These are phyloP conservation scores for Rhizopogon roseolus DNA, from an alignment of 768 basidiomycete species.

Conservation along the genomic window DNA sequence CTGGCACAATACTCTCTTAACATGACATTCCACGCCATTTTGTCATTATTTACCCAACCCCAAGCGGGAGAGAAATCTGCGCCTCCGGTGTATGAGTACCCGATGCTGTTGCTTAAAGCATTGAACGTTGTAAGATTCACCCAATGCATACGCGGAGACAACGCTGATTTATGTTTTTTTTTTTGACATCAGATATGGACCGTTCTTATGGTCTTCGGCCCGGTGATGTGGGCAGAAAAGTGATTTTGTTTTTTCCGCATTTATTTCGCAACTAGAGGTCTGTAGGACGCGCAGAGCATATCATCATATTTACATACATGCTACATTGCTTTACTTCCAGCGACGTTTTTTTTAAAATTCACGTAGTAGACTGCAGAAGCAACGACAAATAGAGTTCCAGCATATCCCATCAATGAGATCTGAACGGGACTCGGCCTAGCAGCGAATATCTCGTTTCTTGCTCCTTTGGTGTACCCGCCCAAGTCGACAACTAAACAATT, in stretches of 20 bases:
- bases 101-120: not conserved
- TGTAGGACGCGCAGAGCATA: too few relatives aligned
- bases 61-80: not conserved
- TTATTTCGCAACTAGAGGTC: too few relatives aligned
- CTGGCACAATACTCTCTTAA: not conserved
- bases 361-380: too few relatives aligned
- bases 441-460: conserved; percentile 48
- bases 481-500: conserved; percentile 35
- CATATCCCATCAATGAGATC: conserved; percentile 46
- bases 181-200: not conserved
- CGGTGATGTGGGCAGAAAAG: not conserved
- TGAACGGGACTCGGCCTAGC: conserved; percentile 45
- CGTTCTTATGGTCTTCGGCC: not conserved
- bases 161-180: too few relatives aligned
- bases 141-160: too few relatives aligned
- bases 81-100: not conserved
- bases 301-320: too few relatives aligned
- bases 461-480: conserved; percentile 49
- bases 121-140: not conserved
- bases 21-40: not conserved
- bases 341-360: too few relatives aligned
- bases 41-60: not conserved
- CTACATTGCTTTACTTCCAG: too few relatives aligned
- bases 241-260: not conserved
- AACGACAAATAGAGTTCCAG: conserved; percentile 33